Percentiles rank a stretch among this genome's conserved stretches.
phyloP scores from a whole-genome alignment of 2,329 filamentous ascomycete species.

The Nemania sp. region DNA sequence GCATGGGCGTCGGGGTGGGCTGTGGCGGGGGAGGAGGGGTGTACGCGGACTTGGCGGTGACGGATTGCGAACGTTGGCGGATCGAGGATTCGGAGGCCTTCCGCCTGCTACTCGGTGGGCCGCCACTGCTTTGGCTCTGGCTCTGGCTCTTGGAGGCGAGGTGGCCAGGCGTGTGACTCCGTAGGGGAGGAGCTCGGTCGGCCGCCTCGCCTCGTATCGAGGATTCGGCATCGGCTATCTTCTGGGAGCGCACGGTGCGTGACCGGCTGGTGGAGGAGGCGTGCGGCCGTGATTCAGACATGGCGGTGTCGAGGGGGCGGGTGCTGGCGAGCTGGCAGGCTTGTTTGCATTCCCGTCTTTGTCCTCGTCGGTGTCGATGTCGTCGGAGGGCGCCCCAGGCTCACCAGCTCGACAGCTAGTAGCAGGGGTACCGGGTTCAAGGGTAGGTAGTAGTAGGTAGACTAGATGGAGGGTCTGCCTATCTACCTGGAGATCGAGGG shows the following conservation, averaged over 20 bases:
- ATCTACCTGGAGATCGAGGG: not conserved
- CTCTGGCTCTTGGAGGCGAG: constrained; percentile 65
- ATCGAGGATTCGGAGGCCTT: constrained; percentile 65
- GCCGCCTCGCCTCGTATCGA: constrained; percentile 49
- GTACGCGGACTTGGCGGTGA: constrained; percentile 53
- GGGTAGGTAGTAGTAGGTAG: constrained; percentile 2
- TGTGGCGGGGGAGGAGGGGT: constrained; percentile 48
- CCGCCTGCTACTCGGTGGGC: constrained; percentile 53
- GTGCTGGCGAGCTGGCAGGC: constrained; percentile 23
- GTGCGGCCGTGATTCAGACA: constrained; percentile 52
- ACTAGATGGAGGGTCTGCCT: not conserved
- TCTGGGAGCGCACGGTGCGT: constrained; percentile 66
- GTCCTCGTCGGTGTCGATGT: not conserved
- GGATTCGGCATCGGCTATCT: constrained; percentile 54
- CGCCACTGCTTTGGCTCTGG: constrained; percentile 56
- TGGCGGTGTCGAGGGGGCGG: constrained; percentile 36
- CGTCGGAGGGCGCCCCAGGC: constrained; percentile 4
- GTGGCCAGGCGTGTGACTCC: constrained; percentile 73
- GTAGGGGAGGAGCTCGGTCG: constrained; percentile 55
- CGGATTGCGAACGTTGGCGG: constrained; percentile 67
- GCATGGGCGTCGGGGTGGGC: constrained; percentile 47
- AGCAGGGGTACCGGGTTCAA: constrained; percentile 19
- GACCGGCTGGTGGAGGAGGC: constrained; percentile 53
- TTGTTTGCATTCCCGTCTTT: constrained; percentile 40
- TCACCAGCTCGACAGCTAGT: constrained; percentile 17